Base-by-base conservation (phyloP, 371 early-diverging fungal species). In the Mortierella sp. region DNA sequence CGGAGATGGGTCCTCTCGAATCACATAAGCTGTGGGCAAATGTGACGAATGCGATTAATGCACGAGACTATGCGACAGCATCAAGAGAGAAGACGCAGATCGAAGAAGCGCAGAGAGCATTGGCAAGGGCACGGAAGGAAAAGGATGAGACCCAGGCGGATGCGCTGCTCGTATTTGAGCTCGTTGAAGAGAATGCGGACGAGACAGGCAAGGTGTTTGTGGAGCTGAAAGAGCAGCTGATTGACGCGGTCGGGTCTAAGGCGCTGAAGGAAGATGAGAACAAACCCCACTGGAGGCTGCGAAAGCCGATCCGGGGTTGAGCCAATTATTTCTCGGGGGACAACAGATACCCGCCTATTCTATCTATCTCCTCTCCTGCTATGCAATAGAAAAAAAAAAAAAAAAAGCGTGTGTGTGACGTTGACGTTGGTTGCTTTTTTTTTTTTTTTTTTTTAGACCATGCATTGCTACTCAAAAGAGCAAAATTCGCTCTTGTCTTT, bases 21-120 rank as follows among this genome's bases (percentile, higher is more conserved):
- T 90, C 92, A 44, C 89, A 89, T 58, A 83, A 84, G 25, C 80
- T 93, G 46, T 93, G 94, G 94, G 64, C 84, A 30, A 83, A 85
- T 72, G 92, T 91, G 7, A 83, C 91, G 7, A 84, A 89, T 43
- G 92, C 93, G n/a, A 81, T 93, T 44, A 83, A 74, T 52, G 74
- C 76, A 18, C 86, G 88, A 28, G 88, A 92, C 67, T 93, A 88
- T 68, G 84, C 83, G 14, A 79, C 85, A 12, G 93, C 93, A 6
- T 89, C 90, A 12, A 68, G 75, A 47, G 86, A 89, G 60, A 93
- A 93, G 75, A 84, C 90, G 4, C 80, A 66, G 1, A 89, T 93
- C 57, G 93, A 93, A 72, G 89, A 91, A 44, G 76, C 76, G 46
- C 92, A 93, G 81, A 85, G 93, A 16, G 84, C 85, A 25, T 59